Evolutionary conservation across 106 monocot genomes (phyloP).

Genomic region (Cymbidium sinense): DNA sequence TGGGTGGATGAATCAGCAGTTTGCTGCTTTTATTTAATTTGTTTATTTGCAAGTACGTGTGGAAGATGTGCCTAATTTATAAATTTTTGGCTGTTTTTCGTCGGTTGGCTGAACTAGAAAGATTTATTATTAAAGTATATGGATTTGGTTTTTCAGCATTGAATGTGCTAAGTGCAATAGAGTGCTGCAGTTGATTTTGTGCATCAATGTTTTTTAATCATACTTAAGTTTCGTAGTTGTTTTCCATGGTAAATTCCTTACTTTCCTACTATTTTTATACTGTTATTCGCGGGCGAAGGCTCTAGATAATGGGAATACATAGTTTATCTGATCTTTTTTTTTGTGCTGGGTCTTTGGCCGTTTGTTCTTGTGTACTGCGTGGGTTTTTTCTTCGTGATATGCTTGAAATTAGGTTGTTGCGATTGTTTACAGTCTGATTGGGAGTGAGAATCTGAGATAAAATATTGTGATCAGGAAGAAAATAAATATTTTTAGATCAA

Average conservation of each 20-base stretch:
- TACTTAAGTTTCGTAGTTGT: not conserved
- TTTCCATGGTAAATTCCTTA: not conserved
- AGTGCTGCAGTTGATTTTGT: not conserved
- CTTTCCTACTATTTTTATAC: not conserved
- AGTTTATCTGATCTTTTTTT: not conserved
- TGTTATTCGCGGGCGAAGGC: not conserved
- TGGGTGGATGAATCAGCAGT: not conserved
- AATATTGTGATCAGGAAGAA: too few species aligned
- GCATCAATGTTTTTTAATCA: not conserved
- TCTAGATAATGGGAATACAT: not conserved
- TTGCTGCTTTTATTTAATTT: too few species aligned
- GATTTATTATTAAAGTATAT: not conserved
- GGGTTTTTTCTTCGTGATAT: not conserved
- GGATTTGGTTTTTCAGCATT: not conserved
- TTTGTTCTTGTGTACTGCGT: not conserved
- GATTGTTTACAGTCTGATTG: not conserved
- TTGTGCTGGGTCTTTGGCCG: not conserved
- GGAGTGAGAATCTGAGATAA: too few species aligned
- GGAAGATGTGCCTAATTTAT: too few species aligned
- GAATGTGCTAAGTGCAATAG: not conserved
- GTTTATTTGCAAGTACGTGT: too few species aligned
- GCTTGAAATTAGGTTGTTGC: not conserved
- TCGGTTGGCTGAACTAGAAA: too few species aligned
- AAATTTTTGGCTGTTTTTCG: too few species aligned
- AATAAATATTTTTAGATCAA: too few species aligned